These are phyloP conservation scores for Triticum dicoccoides DNA, from an alignment of 176 grass and related monocot genomes.

Conservation along the genomic window DNA sequence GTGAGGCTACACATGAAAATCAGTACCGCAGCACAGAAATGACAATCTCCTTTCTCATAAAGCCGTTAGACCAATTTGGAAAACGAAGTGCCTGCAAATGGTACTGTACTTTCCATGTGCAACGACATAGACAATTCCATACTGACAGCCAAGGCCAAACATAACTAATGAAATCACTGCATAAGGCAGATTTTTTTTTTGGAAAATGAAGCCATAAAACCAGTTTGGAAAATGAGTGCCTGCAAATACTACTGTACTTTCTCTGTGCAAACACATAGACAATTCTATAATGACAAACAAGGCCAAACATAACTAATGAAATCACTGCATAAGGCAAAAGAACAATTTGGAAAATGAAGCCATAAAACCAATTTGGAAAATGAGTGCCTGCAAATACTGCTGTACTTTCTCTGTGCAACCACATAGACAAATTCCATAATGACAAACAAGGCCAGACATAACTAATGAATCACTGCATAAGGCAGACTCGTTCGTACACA, in stretches of 20 bases:
- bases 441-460: neutral
- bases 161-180: neutral
- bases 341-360: neutral
- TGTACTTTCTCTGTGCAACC: slow-evolving; percentile 9
- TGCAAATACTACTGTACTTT: slow-evolving; percentile 9
- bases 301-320: neutral
- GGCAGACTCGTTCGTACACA: neutral
- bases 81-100: slow-evolving; percentile 5
- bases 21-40: neutral
- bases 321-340: neutral
- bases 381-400: neutral
- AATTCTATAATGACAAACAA: slow-evolving; percentile 5
- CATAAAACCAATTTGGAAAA: slow-evolving; percentile 21
- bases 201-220: neutral
- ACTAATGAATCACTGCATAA: neutral
- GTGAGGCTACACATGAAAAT: neutral
- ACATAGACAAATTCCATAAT: slow-evolving; percentile 15
- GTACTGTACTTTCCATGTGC: slow-evolving; percentile 12
- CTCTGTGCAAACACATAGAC: slow-evolving; percentile 1
- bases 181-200: neutral
- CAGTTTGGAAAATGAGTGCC: slow-evolving; percentile 22
- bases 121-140: slow-evolving; percentile 10
- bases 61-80: slow-evolving; percentile 13
- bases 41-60: slow-evolving; percentile 11
- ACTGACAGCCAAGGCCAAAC: neutral